These are phyloP conservation scores for Avena eriantha DNA, from an alignment of 176 grass and related monocot genomes.

Conservation along the genomic window DNA sequence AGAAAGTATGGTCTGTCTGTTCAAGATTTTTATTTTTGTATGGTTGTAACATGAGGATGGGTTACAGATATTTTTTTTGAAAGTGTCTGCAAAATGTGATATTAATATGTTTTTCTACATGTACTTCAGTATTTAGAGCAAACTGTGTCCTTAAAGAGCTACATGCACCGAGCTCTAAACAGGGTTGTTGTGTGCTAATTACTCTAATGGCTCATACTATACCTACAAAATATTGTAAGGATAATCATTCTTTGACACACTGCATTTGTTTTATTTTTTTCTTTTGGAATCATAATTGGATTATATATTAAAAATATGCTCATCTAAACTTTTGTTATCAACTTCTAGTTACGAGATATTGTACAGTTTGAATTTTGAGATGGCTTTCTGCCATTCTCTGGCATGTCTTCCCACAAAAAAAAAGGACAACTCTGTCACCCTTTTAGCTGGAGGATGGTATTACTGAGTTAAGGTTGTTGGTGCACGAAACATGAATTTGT, in stretches of 20 bases:
- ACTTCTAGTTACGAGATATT: background rate
- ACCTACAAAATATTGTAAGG: background rate
- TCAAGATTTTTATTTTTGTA: constrained; percentile 8
- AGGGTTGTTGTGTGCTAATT: background rate
- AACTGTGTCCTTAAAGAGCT: background rate
- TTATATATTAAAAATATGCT: background rate
- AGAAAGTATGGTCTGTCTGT: background rate
- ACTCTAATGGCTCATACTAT: background rate
- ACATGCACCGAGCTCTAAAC: too few species aligned
- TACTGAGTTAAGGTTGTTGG: background rate
- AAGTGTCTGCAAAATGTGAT: background rate
- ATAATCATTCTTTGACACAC: background rate
- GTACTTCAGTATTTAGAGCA: background rate
- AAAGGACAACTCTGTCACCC: background rate
- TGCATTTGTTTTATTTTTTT: constrained; percentile 12
- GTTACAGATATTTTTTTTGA: background rate
- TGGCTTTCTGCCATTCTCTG: background rate
- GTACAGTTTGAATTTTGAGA: background rate
- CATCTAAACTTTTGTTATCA: background rate
- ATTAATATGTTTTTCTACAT: background rate
- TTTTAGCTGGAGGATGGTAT: background rate
- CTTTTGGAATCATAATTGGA: background rate
- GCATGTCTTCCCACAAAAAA: background rate
- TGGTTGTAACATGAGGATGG: background rate
- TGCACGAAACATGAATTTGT: background rate